Evolutionary conservation across 1,139 yeast species (phyloP), one percentile per base, ranked within the genome.

Genomic region (Pichia sp.): DNA sequence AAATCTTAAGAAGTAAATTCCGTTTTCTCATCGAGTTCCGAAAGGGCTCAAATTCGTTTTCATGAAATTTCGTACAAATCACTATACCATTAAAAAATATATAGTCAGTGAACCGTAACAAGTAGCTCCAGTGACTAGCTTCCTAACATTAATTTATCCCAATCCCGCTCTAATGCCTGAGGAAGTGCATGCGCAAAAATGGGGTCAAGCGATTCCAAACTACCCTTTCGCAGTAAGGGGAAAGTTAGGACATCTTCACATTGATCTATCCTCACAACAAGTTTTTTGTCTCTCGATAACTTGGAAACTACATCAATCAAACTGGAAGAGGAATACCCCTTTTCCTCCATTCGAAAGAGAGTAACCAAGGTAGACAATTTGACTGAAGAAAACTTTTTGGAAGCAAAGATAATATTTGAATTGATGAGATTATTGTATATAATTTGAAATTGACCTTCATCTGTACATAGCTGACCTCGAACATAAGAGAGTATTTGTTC

Each of bases 1-100:
- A 60, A 59, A 41, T 51, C 59, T 13, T 52, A 52, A 52, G 9
- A 22, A 30, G 21, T 31, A 7, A 4, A n/a, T n/a, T n/a, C n/a
- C n/a, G n/a, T n/a, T n/a, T n/a, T n/a, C n/a, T n/a, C n/a, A n/a
- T n/a, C n/a, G n/a, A n/a, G n/a, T n/a, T n/a, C n/a, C n/a, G n/a
- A n/a, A n/a, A n/a, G n/a, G n/a, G n/a, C n/a, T n/a, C n/a, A n/a
- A n/a, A n/a, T n/a, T n/a, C n/a, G n/a, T n/a, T n/a, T n/a, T n/a
- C n/a, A n/a, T n/a, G n/a, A n/a, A n/a, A n/a, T n/a, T n/a, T n/a
- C n/a, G n/a, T n/a, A n/a, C n/a, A n/a, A n/a, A n/a, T n/a, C 10
- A 39, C 36, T 31, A 31, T 31, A 39, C 12, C 13, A 39, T 39
- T 16, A 18, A 19, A 39, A 39, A 39, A 39, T 16, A 39, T 16